Evolutionary conservation across 805 yeast genomes (phyloP).

Genomic region (Yarrowia divulgata): DNA sequence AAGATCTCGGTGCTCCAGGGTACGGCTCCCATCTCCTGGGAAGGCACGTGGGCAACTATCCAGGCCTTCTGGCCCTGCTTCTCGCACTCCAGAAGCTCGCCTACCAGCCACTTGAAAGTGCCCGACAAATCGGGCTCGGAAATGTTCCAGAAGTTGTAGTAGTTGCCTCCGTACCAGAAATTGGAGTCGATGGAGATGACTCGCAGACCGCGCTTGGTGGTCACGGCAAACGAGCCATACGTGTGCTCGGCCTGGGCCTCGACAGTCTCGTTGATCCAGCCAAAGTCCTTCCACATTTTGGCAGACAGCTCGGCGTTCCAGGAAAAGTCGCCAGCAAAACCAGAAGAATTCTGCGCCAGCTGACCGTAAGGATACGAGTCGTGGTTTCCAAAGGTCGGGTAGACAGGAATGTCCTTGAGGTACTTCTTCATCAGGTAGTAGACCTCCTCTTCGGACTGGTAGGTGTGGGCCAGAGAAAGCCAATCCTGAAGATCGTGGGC

Average conservation of each 20-base stretch:
- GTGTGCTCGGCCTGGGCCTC: constrained; percentile 49
- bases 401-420: constrained; percentile 63
- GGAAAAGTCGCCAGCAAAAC: constrained; percentile 54
- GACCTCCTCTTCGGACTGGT: constrained; percentile 59
- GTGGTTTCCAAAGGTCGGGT: constrained; percentile 71
- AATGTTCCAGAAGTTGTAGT: constrained; percentile 59
- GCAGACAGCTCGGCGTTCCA: constrained; percentile 60
- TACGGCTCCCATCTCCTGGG: constrained; percentile 57
- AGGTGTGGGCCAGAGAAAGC: constrained; percentile 57
- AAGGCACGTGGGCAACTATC: constrained; percentile 74
- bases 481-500: constrained; percentile 63
- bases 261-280: constrained; percentile 53
- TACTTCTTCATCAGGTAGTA: constrained; percentile 61
- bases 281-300: constrained; percentile 57
- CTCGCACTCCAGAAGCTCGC: constrained; percentile 68
- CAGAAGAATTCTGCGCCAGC: constrained; percentile 61
- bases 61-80: constrained; percentile 67
- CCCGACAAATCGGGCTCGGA: constrained; percentile 68
- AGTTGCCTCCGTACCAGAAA: constrained; percentile 69
- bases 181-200: constrained; percentile 71
- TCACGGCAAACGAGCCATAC: constrained; percentile 67
- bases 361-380: constrained; percentile 78
- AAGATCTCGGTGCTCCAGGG: constrained; percentile 67
- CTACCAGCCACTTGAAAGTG: constrained; percentile 63
- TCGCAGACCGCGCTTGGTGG: constrained; percentile 63